Evolutionary conservation across 2,329 filamentous ascomycete species (phyloP).

Genomic region (Hypoxylon sp.): DNA sequence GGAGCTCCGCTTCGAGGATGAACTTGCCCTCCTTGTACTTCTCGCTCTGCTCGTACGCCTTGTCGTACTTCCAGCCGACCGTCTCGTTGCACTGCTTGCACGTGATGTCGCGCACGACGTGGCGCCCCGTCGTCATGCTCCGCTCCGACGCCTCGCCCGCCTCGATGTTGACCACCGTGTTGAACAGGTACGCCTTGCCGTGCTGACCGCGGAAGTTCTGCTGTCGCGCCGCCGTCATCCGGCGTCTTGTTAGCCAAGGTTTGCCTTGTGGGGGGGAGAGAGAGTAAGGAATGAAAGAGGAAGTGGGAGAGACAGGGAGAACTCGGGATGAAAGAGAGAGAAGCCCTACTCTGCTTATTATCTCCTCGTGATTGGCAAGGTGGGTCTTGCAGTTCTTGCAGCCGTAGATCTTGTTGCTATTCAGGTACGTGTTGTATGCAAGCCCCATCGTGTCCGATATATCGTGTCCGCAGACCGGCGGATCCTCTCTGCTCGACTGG

Average conservation of each 20-base stretch:
- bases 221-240: conserved; percentile 64
- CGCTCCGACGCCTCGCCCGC: conserved; percentile 87
- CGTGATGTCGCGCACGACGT: conserved; percentile 91
- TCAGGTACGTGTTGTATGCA: conserved; percentile 90
- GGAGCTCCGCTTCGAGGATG: conserved; percentile 89
- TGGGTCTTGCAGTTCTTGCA: conserved; percentile 97
- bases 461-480: not conserved
- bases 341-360: conserved; percentile 79
- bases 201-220: conserved; percentile 99
- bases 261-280: not conserved
- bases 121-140: conserved; percentile 96
- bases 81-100: conserved; percentile 91
- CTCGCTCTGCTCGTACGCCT: conserved; percentile 88
- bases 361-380: conserved; percentile 92
- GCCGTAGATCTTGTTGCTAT: conserved; percentile 85
- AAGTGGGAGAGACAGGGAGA: conserved; percentile 11
- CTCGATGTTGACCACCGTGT: conserved; percentile 89
- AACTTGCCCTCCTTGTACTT: conserved; percentile 99
- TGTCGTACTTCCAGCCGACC: conserved; percentile 99
- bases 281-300: conserved; percentile 1
- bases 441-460: conserved; percentile 72
- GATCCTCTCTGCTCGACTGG: not conserved
- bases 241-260: not conserved
- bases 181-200: conserved; percentile 97
- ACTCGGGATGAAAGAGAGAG: conserved; percentile 4